phyloP scores from a whole-genome alignment of 495 filamentous ascomycete species.

The Penicillium longicatenatum region DNA sequence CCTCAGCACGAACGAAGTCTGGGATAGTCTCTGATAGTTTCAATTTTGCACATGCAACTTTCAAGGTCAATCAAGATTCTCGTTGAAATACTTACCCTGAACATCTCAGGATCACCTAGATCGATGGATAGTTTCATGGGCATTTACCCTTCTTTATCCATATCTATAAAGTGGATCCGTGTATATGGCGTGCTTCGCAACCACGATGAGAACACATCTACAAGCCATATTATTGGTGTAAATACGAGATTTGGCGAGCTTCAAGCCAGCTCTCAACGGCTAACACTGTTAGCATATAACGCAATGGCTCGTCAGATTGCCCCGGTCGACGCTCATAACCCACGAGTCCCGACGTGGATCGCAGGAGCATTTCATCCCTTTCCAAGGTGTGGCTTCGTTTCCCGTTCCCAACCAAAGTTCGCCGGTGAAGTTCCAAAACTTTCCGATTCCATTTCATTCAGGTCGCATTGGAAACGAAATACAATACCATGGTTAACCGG shows the following conservation, averaged over 20 bases:
- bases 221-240: not conserved
- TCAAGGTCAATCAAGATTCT: too few relatives aligned
- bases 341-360: not conserved
- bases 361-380: not conserved
- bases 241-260: not conserved
- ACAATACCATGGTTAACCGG: too few relatives aligned
- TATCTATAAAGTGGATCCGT: not conserved
- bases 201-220: slow-evolving; percentile 21
- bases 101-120: too few relatives aligned
- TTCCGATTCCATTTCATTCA: too few relatives aligned
- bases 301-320: slow-evolving; percentile 10
- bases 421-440: too few relatives aligned
- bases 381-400: not conserved
- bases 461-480: too few relatives aligned
- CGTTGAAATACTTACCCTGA: not conserved
- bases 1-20: too few relatives aligned
- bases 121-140: too few relatives aligned
- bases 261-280: not conserved
- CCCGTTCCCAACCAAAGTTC: too few relatives aligned
- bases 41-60: too few relatives aligned
- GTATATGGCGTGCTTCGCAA: slow-evolving; percentile 24
- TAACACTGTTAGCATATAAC: slow-evolving; percentile 6
- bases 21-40: too few relatives aligned
- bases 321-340: slow-evolving; percentile 5
- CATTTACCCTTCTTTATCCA: not conserved